A percentile compares a stretch with the other conserved stretches of the same genome.
Evolutionary conservation across 768 basidiomycete genomes (phyloP).

Genomic region (Filobasidium wieringae): DNA sequence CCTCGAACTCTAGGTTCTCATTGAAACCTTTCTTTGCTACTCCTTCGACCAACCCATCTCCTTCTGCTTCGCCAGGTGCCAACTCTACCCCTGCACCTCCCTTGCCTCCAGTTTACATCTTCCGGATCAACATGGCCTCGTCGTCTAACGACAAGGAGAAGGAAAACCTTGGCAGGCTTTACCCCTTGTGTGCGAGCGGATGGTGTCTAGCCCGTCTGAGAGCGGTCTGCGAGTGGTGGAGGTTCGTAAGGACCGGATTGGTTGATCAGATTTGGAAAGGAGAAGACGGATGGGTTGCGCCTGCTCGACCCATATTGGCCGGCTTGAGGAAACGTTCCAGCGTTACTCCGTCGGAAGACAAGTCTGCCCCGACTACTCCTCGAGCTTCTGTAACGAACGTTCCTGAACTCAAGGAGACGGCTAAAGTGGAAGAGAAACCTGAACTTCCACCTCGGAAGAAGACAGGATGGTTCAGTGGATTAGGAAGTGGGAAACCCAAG

Average conservation of each 20-base stretch:
- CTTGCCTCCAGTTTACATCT: conserved; percentile 35
- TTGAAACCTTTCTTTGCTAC: conserved; percentile 39
- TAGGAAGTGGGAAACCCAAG: conserved; percentile 4
- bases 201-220: conserved; percentile 77
- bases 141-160: conserved; percentile 17
- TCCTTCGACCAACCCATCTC: conserved; percentile 31
- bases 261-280: conserved; percentile 86
- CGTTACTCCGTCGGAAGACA: not conserved
- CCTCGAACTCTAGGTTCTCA: conserved; percentile 37
- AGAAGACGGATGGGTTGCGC: conserved; percentile 40
- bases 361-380: not conserved
- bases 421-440: not conserved
- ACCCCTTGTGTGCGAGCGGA: conserved; percentile 70
- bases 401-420: not conserved
- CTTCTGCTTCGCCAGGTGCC: conserved; percentile 9
- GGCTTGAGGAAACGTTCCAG: not conserved
- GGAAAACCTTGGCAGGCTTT: conserved; percentile 33
- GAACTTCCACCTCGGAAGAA: conserved; percentile 6
- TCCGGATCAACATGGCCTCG: conserved; percentile 31
- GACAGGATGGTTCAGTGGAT: conserved; percentile 10
- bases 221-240: conserved; percentile 80
- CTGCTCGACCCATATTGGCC: not conserved
- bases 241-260: conserved; percentile 67
- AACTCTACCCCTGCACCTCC: conserved; percentile 21
- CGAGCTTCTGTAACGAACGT: not conserved